Conservation (phyloP, 2,329 filamentous ascomycete species). For the Grosmannia penicillata region DNA sequence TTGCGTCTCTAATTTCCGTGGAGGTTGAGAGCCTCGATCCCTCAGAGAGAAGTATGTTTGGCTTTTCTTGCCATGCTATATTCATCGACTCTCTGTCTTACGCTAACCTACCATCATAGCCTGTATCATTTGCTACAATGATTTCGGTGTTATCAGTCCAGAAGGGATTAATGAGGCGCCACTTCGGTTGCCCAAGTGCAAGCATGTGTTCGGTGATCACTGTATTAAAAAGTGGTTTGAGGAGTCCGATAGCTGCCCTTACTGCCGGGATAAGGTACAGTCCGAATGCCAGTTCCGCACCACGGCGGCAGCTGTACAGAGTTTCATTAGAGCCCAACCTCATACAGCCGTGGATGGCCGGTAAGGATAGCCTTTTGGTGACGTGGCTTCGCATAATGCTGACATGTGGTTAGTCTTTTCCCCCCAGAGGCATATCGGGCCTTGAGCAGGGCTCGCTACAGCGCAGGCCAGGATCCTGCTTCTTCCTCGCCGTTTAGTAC, state of each 20-base stretch:
- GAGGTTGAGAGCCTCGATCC: constrained; percentile 28
- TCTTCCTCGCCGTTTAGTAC: too few relatives aligned
- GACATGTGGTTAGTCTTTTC: too few relatives aligned
- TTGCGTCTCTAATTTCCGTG: constrained; percentile 31
- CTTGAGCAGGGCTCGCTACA: too few relatives aligned
- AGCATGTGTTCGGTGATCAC: constrained; percentile 47
- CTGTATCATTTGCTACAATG: constrained; percentile 51
- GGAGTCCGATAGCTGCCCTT: constrained; percentile 47
- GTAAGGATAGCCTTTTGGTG: too few relatives aligned
- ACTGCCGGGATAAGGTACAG: constrained; percentile 46
- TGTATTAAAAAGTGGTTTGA: constrained; percentile 54
- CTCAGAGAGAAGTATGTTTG: constrained; percentile 30
- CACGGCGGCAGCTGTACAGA: neutral
- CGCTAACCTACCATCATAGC: constrained; percentile 20
- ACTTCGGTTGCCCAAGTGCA: constrained; percentile 44
- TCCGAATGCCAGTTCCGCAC: constrained; percentile 23
- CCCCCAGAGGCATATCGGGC: too few relatives aligned
- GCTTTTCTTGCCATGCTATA: constrained; percentile 1
- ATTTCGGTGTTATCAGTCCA: constrained; percentile 39
- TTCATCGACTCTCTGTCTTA: too few relatives aligned
- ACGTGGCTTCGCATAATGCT: too few relatives aligned
- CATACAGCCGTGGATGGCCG: neutral
- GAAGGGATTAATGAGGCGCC: constrained; percentile 43
- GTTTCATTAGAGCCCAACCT: constrained; percentile 1
- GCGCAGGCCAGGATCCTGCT: too few relatives aligned